Base-by-base conservation (phyloP, 2,329 filamentous ascomycete genomes). In the Ophiosphaerella narmari region DNA sequence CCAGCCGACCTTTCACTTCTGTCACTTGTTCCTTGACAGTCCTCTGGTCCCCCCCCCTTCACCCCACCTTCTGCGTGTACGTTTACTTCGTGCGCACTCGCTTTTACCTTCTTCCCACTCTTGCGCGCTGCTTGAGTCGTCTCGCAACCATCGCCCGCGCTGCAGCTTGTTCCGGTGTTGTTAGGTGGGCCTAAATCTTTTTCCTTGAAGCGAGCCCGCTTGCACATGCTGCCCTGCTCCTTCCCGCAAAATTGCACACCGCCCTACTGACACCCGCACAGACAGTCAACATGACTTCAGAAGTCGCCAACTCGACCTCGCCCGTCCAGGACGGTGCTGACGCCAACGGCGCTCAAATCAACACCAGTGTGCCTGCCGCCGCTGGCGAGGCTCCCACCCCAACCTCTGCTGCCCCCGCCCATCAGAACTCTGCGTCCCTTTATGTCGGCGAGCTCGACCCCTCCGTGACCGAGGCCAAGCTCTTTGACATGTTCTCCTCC, bases 401-500 rank as follows among this genome's bases (percentile, higher is more conserved):
- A 64, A 85, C 80, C 78, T 88, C 91, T 59, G 80, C 84, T 57
- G 79, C 80, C 54, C 86, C 90, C 63, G 89, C 89, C 74, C 89
- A 92, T 72, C 90, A 91, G 75, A 93, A 95, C 77, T 97, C 94
- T 45, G 94, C 94, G 60, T 99, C 94, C 52, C 91, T 99, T 75
- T 99, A 99, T 77, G 94, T 99, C 65, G 94, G 94, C 77, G 94
- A 99, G 83, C 91, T 99, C 69, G 94, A 99, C 77, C 86, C 90
- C 67, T 94, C 91, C 56, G 94, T 99, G 76, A 99, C 94, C 61
- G 94, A 99, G 85, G 94, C 94, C 66, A 99, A 99, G 94, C 91
- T 99, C 72, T 99, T 97, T 79, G 94, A 99, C 86, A 90, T 99
- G 60, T 99, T 99, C 85, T 97, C 94, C 54, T 94, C 95, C 79